Base-by-base conservation (phyloP, 257 asterid genomes). In the Cynanchum wilfordii region DNA sequence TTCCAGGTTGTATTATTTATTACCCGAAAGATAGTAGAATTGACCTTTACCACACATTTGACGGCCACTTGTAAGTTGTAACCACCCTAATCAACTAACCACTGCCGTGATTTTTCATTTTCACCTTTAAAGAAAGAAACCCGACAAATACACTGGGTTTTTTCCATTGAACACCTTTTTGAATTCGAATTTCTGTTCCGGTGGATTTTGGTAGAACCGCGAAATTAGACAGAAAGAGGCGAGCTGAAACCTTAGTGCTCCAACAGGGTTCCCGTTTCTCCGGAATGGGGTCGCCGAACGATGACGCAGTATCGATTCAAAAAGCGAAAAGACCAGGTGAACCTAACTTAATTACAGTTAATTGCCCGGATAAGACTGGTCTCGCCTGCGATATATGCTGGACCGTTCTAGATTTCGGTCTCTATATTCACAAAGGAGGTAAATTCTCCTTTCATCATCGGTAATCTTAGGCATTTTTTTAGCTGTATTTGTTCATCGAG, bases 321-420 rank as follows among this genome's bases (percentile, higher is more conserved):
- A 85, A 79, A 73, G 96, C 92, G 79, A 84, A 87, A 76, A 81
- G 65, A 55, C 51, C 82, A 68, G 90, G 86, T 3, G 98, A 90
- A 1, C 94, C 96, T 1, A 77, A 86, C 83, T 80, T 87, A 5
- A 75, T 92, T 10, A 90, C 96, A 58, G 96, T 92, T 58, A 71
- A 85, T 66, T 90, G 96, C 51, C 90, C 89, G 0, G 96, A 87
- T 29, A 84, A 85, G 75, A 81, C 89, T 36, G 94, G 94, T 7
- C 86, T 92, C 55, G 87, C 83, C 69, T 92, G 94, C 78, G 98
- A 92, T 77, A 84, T 88, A 70, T 90, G 89, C 70, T 79, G 87
- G 67, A 72, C 79, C 45, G 81, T 87, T 76, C 91, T 88, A 71
- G 89, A 89, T 75, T 90, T 88, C 77, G 89, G 88, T 5, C 96